Evolutionary conservation across 441 rosid genomes (phyloP).

Genomic region (Jatropha podagrica): DNA sequence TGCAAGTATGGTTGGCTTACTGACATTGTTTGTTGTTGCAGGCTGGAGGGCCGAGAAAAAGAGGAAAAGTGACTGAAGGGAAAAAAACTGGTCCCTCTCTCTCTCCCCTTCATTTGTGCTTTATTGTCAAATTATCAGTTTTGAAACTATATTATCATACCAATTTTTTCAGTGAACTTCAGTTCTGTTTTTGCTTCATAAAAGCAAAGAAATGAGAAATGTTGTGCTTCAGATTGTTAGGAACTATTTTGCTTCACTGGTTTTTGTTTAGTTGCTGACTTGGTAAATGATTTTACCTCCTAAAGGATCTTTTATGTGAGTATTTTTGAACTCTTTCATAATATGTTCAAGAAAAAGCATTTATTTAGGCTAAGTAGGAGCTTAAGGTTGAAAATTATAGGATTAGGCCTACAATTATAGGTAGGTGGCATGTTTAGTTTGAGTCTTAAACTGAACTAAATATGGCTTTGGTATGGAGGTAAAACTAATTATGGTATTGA

Average conservation of each 20-base stretch:
- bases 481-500: too few species aligned
- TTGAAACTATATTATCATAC: neutral
- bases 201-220: neutral
- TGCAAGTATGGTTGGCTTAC: constrained; percentile 13
- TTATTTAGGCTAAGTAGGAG: too few species aligned
- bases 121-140: neutral
- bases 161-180: neutral
- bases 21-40: constrained; percentile 24
- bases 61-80: constrained; percentile 35
- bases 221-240: neutral
- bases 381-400: neutral
- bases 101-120: neutral
- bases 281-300: neutral
- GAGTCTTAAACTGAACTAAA: too few species aligned
- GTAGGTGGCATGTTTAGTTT: too few species aligned
- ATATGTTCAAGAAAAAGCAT: neutral
- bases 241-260: neutral
- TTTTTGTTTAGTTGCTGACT: neutral
- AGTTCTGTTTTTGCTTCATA: neutral
- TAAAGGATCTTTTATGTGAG: neutral
- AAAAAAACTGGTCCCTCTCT: constrained; percentile 26
- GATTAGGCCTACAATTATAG: neutral
- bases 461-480: too few species aligned
- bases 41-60: constrained; percentile 40
- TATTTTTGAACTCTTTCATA: neutral